These are phyloP conservation scores for Colletotrichum sp. DNA, from an alignment of 2,329 filamentous ascomycete genomes.

Conservation along the genomic window DNA sequence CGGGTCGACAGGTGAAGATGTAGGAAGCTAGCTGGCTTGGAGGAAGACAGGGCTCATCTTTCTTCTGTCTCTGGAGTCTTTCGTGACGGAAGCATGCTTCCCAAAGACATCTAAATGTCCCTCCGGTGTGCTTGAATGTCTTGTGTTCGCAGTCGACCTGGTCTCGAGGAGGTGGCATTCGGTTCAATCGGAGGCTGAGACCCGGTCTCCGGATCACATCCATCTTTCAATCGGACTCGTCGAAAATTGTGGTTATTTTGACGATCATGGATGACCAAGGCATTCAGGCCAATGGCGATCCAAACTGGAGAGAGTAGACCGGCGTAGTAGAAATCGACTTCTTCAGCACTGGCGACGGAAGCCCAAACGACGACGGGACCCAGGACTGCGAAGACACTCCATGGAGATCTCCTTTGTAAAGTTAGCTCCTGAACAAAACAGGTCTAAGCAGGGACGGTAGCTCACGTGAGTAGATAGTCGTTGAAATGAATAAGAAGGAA, in stretches of 20 bases:
- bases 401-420: not conserved
- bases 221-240: not conserved
- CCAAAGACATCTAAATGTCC: not conserved
- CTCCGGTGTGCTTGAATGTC: rapidly evolving
- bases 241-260: not conserved
- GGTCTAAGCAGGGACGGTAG: rapidly evolving
- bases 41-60: too few species aligned
- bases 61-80: too few species aligned
- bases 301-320: not conserved
- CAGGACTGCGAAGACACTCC: not conserved
- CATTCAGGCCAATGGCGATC: not conserved
- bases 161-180: not conserved
- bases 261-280: not conserved
- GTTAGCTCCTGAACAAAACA: not conserved
- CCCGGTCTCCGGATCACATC: not conserved
- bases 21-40: too few species aligned
- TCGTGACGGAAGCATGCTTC: too few species aligned
- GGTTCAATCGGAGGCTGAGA: not conserved
- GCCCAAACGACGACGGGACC: not conserved
- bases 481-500: not conserved
- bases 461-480: not conserved
- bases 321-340: not conserved
- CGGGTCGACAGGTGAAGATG: too few species aligned
- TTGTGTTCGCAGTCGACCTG: not conserved
- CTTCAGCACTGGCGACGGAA: not conserved